Evolutionary conservation across 192 early-diverging fungal species (phyloP).

Genomic region (Chytriomyces sp.): DNA sequence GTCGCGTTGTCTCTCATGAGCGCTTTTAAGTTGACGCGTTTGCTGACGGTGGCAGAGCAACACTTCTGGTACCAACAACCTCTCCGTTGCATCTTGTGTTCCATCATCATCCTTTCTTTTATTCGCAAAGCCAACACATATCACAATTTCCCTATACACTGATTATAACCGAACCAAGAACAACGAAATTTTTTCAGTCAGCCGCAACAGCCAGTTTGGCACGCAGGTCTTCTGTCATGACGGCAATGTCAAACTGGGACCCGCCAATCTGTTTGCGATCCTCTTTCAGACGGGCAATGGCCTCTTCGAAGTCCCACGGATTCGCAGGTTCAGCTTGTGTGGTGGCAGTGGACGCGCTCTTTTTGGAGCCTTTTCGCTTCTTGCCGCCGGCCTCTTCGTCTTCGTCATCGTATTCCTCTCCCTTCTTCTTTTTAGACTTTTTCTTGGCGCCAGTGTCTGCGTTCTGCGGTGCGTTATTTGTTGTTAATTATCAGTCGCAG

Average conservation of each 20-base stretch:
- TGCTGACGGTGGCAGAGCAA: neutral
- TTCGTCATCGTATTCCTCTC: slow-evolving; percentile 6
- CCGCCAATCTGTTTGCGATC: slow-evolving; percentile 29
- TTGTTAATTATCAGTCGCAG: too few relatives aligned
- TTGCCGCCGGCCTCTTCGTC: slow-evolving; percentile 19
- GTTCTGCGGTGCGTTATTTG: neutral
- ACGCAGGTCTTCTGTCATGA: slow-evolving; percentile 21
- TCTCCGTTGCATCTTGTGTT: neutral
- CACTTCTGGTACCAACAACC: neutral
- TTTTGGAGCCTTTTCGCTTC: slow-evolving; percentile 27
- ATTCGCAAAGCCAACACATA: neutral
- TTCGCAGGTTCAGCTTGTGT: neutral
- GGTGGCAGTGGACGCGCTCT: neutral
- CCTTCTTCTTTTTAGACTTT: slow-evolving; percentile 26
- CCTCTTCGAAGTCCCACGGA: slow-evolving; percentile 35
- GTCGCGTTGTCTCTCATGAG: neutral
- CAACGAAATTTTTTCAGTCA: neutral
- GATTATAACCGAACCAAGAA: neutral
- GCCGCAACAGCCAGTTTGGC: slow-evolving; percentile 23
- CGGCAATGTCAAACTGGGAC: slow-evolving; percentile 10
- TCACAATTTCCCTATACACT: neutral
- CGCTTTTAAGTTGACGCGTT: neutral
- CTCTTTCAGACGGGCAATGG: slow-evolving; percentile 16
- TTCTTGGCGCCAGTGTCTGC: neutral
- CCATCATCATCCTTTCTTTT: neutral